Evolutionary conservation across 805 yeast species (phyloP), one percentile per base, ranked within the genome.

Genomic region (Ogataea philodendri): DNA sequence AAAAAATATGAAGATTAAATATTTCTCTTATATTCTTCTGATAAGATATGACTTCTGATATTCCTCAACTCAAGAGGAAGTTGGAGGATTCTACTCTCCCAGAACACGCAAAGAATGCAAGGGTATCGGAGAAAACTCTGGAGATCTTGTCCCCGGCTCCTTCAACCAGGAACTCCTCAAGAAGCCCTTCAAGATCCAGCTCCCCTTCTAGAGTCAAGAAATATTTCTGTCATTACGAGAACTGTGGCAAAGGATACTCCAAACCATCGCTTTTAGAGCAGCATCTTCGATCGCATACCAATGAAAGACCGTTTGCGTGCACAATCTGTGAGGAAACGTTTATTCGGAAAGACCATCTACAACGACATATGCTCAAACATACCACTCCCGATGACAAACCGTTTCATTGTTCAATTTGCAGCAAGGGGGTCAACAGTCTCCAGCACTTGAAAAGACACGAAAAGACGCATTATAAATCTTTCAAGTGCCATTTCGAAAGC

Each of bases 381-480:
- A 51, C 65, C 5, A 41, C 42, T 3, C 60, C 58, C 15, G 68
- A 65, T 1, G 73, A 69, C 3, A 84, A 83, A 49, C 95, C 95
- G 0, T 78, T 72, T 53, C 73, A 69, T 26, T 89, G 97, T 52
- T 58, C 76, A 0, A 55, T 69, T 1, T 93, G 98, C 55, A 80
- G 81, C 1, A 88, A 87, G 58, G 95, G 96, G 3, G 81, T 84
- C 33, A 81, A 79, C 34, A 72, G 95, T 0, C 58, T 57, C 33
- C 97, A 93, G 61, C 97, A 89, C 53, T 65, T 87, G 38, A 75
- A 71, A 43, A 70, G 96, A 35, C 98, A 93, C 57, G 87, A 81
- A 60, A 70, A 74, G 23, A 82, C 95, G 2, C 97, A 93, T 56
- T 76, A 78, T 4, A 70, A 72, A 45, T 74, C 86, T 1, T 81